These are phyloP conservation scores for Atkinsonella texensis DNA, from an alignment of 2,329 filamentous ascomycete species.

Conservation along the genomic window DNA sequence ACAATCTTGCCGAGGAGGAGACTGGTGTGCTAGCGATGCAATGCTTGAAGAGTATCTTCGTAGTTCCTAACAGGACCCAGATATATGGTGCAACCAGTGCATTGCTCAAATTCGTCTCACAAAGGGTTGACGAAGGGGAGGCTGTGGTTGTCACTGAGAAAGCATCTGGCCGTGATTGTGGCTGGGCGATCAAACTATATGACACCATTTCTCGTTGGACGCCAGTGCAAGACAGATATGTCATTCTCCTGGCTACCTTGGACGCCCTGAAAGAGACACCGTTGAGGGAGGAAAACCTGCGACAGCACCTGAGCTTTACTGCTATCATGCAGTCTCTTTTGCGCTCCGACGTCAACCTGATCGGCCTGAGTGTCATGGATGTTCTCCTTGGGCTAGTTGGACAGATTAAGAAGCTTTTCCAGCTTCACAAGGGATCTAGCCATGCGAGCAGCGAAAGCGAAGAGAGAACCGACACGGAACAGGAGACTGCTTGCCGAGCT, in stretches of 20 bases:
- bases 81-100: constrained; percentile 65
- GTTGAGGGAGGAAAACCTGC: constrained; percentile 57
- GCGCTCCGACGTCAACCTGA: constrained; percentile 81
- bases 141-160: constrained; percentile 38
- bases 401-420: constrained; percentile 67
- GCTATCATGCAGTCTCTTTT: constrained; percentile 73
- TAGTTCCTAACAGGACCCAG: constrained; percentile 69
- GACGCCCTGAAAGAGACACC: constrained; percentile 60
- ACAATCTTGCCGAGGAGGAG: constrained; percentile 81
- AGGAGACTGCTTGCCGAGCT: constrained; percentile 19
- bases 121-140: constrained; percentile 40
- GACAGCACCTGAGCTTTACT: constrained; percentile 62
- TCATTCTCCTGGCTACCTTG: constrained; percentile 72
- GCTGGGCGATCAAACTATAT: constrained; percentile 77
- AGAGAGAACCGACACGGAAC: constrained; percentile 20
- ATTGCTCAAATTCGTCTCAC: constrained; percentile 62
- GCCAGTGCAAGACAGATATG: constrained; percentile 87
- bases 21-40: constrained; percentile 74
- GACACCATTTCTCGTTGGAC: constrained; percentile 74
- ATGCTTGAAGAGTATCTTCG: constrained; percentile 77
- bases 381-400: constrained; percentile 75
- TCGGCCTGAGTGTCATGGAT: constrained; percentile 93
- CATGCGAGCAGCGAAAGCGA: constrained; percentile 20
- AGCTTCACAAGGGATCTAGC: constrained; percentile 37
- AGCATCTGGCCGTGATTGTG: constrained; percentile 34